A percentile compares a stretch with the other conserved stretches of the same genome.
Evolutionary conservation across 768 basidiomycete species (phyloP).

Genomic region (Suillus brevipes): DNA sequence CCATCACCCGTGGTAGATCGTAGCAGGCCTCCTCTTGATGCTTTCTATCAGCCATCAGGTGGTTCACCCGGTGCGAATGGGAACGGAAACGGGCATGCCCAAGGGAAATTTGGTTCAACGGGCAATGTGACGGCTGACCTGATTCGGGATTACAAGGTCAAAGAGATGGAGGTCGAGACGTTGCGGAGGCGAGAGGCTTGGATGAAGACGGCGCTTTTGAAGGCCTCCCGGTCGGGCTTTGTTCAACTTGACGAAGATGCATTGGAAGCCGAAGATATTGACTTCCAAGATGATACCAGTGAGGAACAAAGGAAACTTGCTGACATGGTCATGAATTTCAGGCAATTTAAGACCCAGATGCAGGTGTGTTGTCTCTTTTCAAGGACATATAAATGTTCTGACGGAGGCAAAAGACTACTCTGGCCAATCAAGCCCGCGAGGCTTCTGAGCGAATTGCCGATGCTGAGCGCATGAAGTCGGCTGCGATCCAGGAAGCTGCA

Average conservation of each 20-base stretch:
- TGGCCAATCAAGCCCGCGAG: slow-evolving; percentile 73
- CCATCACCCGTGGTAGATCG: slow-evolving; percentile 60
- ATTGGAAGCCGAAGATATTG: slow-evolving; percentile 34
- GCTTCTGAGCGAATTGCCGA: slow-evolving; percentile 78
- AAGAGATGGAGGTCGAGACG: slow-evolving; percentile 78
- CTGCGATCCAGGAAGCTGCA: slow-evolving; percentile 90
- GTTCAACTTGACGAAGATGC: slow-evolving; percentile 59
- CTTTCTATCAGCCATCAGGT: slow-evolving; percentile 50
- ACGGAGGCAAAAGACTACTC: slow-evolving; percentile 50
- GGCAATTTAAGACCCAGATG: slow-evolving; percentile 82
- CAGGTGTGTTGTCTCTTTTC: slow-evolving; percentile 58
- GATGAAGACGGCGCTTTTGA: slow-evolving; percentile 78
- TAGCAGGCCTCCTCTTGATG: slow-evolving; percentile 57
- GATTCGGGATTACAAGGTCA: slow-evolving; percentile 75
- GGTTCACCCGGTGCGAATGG: slow-evolving; percentile 52
- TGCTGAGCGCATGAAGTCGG: slow-evolving; percentile 72
- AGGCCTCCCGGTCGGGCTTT: slow-evolving; percentile 80
- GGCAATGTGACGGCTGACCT: slow-evolving; percentile 75
- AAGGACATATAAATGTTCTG: not conserved
- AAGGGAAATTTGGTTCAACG: slow-evolving; percentile 52
- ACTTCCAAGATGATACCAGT: slow-evolving; percentile 33
- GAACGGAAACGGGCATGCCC: slow-evolving; percentile 44
- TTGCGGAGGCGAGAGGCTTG: slow-evolving; percentile 78
- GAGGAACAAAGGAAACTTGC: slow-evolving; percentile 54
- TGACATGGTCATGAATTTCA: slow-evolving; percentile 79